Evolutionary conservation across 1,284 basidiomycete species (phyloP).

Genomic region (Melampsora larici-populina): DNA sequence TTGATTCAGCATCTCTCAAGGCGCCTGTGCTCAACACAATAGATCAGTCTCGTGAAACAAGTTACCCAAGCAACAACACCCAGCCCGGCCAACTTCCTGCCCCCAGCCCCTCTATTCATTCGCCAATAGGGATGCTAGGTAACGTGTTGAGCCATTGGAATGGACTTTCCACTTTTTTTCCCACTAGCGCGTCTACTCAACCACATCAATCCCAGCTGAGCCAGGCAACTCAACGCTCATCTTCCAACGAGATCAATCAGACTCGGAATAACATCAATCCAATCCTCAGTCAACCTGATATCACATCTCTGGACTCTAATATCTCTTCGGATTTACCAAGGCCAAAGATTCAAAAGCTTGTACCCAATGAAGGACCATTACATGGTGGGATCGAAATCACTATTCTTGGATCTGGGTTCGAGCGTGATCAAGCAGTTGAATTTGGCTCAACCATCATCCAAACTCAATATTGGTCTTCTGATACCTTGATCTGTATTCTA

Average conservation of each 20-base stretch:
- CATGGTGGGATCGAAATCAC: constrained; percentile 90
- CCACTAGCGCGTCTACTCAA: constrained; percentile 41
- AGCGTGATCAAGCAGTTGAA: constrained; percentile 63
- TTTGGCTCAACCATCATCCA: constrained; percentile 84
- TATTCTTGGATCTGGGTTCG: constrained; percentile 82
- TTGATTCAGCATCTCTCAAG: neutral
- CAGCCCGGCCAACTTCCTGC: neutral
- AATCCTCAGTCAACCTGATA: constrained; percentile 38
- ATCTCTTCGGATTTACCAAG: constrained; percentile 46
- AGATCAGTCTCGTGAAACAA: too few relatives aligned
- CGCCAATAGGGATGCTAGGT: constrained; percentile 52
- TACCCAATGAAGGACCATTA: constrained; percentile 80
- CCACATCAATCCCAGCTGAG: neutral
- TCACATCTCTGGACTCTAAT: constrained; percentile 44
- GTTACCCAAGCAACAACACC: neutral
- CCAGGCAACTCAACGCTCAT: constrained; percentile 31
- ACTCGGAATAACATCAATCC: neutral
- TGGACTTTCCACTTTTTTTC: constrained; percentile 15
- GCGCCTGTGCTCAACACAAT: too few relatives aligned
- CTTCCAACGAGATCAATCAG: neutral
- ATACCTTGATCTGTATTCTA: constrained; percentile 85
- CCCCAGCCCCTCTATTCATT: constrained; percentile 40
- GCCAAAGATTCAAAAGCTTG: constrained; percentile 61
- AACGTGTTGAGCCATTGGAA: constrained; percentile 46
- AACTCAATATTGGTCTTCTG: constrained; percentile 87